phyloP scores from a whole-genome alignment of 352 stramenopile genomes.

The Pythium phragmiticola region DNA sequence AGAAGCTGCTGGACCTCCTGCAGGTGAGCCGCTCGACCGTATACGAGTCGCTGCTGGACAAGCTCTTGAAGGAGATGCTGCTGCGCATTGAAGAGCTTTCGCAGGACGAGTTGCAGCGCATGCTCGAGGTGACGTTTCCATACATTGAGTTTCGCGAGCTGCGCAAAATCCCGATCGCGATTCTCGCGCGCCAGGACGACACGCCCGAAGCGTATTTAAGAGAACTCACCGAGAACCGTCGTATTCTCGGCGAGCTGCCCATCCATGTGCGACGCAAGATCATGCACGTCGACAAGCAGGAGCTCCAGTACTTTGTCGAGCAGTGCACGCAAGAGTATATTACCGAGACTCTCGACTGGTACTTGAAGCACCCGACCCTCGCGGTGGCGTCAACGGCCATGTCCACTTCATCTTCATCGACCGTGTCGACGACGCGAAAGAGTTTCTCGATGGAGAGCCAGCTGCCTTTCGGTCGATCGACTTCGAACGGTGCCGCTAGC shows the following conservation, averaged over 20 bases:
- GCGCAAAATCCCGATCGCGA: conserved; percentile 77
- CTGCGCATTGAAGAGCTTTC: conserved; percentile 68
- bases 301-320: conserved; percentile 74
- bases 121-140: conserved; percentile 81
- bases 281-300: conserved; percentile 63
- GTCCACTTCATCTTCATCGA: conserved; percentile 23
- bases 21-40: conserved; percentile 57
- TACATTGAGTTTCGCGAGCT: conserved; percentile 89
- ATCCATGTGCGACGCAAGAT: conserved; percentile 84
- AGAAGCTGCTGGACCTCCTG: conserved; percentile 83
- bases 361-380: conserved; percentile 42
- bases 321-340: conserved; percentile 77
- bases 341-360: conserved; percentile 63
- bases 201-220: conserved; percentile 75
- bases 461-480: background rate
- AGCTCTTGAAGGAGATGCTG: conserved; percentile 70
- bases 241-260: conserved; percentile 73
- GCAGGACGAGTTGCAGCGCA: conserved; percentile 62
- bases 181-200: conserved; percentile 75
- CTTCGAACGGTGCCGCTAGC: conserved; percentile 2
- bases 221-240: conserved; percentile 80
- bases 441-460: conserved; percentile 11
- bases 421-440: background rate
- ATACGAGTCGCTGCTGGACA: conserved; percentile 68
- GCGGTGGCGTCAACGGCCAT: conserved; percentile 15